Base-by-base conservation (phyloP, 208 protist species). In the Naegleria fowleri region DNA sequence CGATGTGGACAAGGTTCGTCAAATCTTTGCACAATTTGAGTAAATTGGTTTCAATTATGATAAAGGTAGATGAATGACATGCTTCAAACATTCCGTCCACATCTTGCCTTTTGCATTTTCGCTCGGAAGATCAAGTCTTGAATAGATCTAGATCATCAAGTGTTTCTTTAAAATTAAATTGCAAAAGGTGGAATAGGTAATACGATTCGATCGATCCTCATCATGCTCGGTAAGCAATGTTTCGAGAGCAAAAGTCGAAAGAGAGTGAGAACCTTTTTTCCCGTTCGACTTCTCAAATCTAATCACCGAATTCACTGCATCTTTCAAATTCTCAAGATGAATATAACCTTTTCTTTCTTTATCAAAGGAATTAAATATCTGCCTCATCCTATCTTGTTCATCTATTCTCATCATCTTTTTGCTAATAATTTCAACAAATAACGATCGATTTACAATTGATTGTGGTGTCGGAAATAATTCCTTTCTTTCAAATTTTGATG, bases 401-500 rank as follows among this genome's bases (percentile, higher is more conserved):
- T 79, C 67, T 5, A 33, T 36, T 79, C 67, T 79, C 29, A 79
- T 36, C n/a, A 79, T 36, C 25, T 79, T 79, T 9, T 79, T 79
- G n/a, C 6, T 79, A 4, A 79, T 79, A 25, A 79, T 36, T 79
- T 79, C 67, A 2, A 79, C 25, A 33, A 79, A 79, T 11, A 36
- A 79, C 9, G 13, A 33, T 79, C 29, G 19, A 15, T 29, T 67
- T 79, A 36, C 16, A 15, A 36, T 33, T 36, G 29, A 9, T 79
- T 33, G 19, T 36, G 6, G 29, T 25, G 29, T 13, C n/a, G 16
- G 6, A 79, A 79, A 79, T 33, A 79, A 79, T 79, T 79, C 29
- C 9, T 79, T 79, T 33, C 67, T 79, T 79, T 79, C 67, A 79
- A 79, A 79, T 33, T 79, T 79, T 79, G 67, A 79, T 36, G 67